phyloP scores from a whole-genome alignment of 371 early-diverging fungal species.

The Syncephalastrum sp. region DNA sequence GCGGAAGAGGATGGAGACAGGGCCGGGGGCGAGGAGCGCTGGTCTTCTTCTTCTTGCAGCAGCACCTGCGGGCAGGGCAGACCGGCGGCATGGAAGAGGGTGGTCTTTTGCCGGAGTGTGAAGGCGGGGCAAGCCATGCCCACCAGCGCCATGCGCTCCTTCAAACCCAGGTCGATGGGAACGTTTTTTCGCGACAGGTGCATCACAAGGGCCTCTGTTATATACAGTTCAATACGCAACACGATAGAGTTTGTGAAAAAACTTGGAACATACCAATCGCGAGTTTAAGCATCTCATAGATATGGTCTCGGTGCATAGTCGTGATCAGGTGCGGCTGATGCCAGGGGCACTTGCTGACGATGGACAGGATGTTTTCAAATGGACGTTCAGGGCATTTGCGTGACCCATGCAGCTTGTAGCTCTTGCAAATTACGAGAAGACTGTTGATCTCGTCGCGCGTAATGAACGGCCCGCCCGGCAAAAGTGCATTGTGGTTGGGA shows the following conservation, averaged over 20 bases:
- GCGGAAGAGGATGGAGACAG: too few relatives aligned
- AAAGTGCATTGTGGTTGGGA: conserved; percentile 34
- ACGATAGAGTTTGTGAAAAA: neutral
- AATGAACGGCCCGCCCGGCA: conserved; percentile 28
- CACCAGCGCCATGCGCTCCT: conserved; percentile 40
- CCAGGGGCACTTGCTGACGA: conserved; percentile 63
- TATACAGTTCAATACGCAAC: neutral
- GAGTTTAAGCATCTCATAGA: conserved; percentile 61
- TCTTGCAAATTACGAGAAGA: conserved; percentile 54
- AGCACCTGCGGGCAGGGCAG: neutral
- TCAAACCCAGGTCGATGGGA: conserved; percentile 42
- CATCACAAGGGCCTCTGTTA: conserved; percentile 8
- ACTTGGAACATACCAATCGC: conserved; percentile 13
- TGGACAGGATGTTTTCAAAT: conserved; percentile 64
- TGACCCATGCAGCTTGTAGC: conserved; percentile 60
- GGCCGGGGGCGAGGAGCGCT: too few relatives aligned
- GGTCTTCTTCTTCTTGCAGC: too few relatives aligned
- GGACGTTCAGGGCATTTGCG: conserved; percentile 64
- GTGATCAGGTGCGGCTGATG: conserved; percentile 47
- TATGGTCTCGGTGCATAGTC: conserved; percentile 60
- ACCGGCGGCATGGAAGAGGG: conserved; percentile 8
- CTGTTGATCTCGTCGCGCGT: conserved; percentile 60
- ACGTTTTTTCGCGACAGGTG: conserved; percentile 41
- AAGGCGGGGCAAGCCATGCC: conserved; percentile 34
- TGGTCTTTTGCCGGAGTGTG: conserved; percentile 52